Evolutionary conservation across 2,329 filamentous ascomycete genomes (phyloP).

Genomic region (Colletotrichum tropicicola): DNA sequence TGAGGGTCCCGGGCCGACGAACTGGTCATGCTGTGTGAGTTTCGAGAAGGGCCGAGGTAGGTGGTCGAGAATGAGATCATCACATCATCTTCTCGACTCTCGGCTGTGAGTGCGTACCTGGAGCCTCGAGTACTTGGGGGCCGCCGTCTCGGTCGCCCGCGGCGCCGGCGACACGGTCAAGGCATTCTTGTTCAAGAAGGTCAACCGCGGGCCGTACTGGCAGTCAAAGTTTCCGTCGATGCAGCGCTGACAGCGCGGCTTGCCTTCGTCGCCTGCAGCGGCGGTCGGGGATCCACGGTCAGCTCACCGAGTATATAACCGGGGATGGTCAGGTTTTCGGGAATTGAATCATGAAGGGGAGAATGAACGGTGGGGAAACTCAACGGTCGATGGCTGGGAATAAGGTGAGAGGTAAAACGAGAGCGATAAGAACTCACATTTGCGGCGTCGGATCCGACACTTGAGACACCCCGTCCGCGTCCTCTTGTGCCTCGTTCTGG

Average conservation of each 20-base stretch:
- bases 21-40: constrained; percentile 10
- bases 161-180: constrained; percentile 43
- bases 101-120: constrained; percentile 31
- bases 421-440: constrained; percentile 46
- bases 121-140: constrained; percentile 26
- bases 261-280: constrained; percentile 57
- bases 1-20: constrained; percentile 7
- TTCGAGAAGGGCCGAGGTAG: not conserved
- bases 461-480: constrained; percentile 56
- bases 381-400: too few species aligned
- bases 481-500: constrained; percentile 34
- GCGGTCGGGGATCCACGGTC: not conserved
- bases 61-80: not conserved
- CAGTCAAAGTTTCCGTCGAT: constrained; percentile 55
- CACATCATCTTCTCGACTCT: too few species aligned
- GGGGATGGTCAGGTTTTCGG: not conserved
- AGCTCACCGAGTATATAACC: not conserved
- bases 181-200: constrained; percentile 58
- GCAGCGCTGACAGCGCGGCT: constrained; percentile 59
- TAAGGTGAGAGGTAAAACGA: not conserved
- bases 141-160: not conserved
- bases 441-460: constrained; percentile 56
- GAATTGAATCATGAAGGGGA: not conserved
- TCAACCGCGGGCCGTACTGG: constrained; percentile 55
- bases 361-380: not conserved